These are phyloP conservation scores for Colletotrichum lentis DNA, from an alignment of 2,329 filamentous ascomycete species.

Conservation along the genomic window DNA sequence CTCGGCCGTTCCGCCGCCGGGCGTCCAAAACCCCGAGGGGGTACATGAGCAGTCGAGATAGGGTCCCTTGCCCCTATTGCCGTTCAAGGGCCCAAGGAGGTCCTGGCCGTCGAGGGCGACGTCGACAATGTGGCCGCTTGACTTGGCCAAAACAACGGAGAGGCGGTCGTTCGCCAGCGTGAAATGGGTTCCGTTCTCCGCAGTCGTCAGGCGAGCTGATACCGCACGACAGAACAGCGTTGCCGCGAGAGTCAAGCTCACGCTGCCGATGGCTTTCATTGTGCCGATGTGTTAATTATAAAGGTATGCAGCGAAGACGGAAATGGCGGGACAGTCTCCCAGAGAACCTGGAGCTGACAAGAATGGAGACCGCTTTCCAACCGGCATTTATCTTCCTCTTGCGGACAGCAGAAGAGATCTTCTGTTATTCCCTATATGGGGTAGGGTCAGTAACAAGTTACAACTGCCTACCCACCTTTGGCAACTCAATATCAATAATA, in stretches of 20 bases:
- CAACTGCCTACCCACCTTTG: too few species aligned
- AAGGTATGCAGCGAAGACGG: neutral
- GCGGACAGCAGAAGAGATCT: too few species aligned
- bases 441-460: too few species aligned
- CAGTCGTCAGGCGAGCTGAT: constrained; percentile 3
- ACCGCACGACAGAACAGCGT: neutral
- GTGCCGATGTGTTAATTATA: too few species aligned
- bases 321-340: neutral
- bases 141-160: constrained; percentile 49
- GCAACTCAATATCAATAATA: too few species aligned
- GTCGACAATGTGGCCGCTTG: constrained; percentile 48
- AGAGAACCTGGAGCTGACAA: neutral
- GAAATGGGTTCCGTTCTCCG: constrained; percentile 46
- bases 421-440: too few species aligned
- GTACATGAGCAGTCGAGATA: constrained; percentile 72
- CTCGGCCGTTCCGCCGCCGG: constrained; percentile 60
- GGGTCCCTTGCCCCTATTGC: constrained; percentile 57
- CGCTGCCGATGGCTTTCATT: neutral
- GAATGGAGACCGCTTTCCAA: neutral
- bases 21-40: constrained; percentile 66
- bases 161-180: constrained; percentile 51
- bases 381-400: too few species aligned
- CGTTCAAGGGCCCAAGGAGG: constrained; percentile 54
- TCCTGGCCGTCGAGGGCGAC: constrained; percentile 53
- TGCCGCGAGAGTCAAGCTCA: neutral